Base-by-base conservation (phyloP, 1,284 basidiomycete species). In the Sphagnurus paluster region DNA sequence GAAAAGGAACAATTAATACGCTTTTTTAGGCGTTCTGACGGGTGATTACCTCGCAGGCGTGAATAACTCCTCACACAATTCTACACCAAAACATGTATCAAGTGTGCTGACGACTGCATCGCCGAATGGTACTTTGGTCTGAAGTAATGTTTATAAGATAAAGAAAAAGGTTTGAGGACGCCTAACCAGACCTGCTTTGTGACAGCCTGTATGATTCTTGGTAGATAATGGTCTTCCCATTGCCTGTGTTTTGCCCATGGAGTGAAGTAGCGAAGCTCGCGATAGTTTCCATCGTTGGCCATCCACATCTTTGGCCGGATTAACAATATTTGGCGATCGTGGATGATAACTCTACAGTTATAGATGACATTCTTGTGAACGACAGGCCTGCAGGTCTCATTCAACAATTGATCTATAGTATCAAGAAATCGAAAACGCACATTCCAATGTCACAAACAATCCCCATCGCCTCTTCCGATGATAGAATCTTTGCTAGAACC, bases 271-370 rank as follows among this genome's bases (percentile, higher is more conserved):
- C 97, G 77, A 58, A 98, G 76, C 68, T 99, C 96, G 36, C 96
- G 87, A 65, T 99, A 99, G 65, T 99, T 98, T 8, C 96, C 96
- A 59, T 98, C 94, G 61, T 99, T 99, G 2, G 96, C 96, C 49
- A 99, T 77, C 96, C 96, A 99, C 93, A 99, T 95, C 71, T 99
- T 99, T 0, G 96, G 97, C 9, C 97, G 82, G 56, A 99, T 98
- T 56, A 97, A 79, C 1, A 98, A 67, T 54, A 99, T 93, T 68
- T 92, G 81, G 38, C 82, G 77, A 66, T 96, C 77, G 61, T 93
- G 77, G 30, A 96, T 81, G 59, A 98, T 87, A 26, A 98, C 76
- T 14, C 97, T 85, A 65, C 94, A 98, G 64, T 99, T 99, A 74
- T 98, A 99, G 51, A 90, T 93, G 41, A 93, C 93, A 59, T 96